Base-by-base conservation (phyloP, 495 filamentous ascomycete genomes). In the Cairneyella variabilis region DNA sequence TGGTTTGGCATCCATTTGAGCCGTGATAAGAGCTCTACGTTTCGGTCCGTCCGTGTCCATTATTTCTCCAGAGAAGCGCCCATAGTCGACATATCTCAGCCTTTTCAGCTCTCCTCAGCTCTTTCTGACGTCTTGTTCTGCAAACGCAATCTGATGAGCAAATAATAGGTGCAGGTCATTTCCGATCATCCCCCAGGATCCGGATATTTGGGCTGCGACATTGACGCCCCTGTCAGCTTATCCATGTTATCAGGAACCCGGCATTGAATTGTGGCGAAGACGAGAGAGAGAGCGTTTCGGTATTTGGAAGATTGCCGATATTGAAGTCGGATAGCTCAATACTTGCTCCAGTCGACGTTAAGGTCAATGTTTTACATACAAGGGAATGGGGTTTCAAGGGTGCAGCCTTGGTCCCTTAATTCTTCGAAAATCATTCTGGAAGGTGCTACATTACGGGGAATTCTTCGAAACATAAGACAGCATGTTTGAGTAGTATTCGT, bases 401-500 rank as follows among this genome's bases (percentile, higher is more conserved):
- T n/a, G n/a, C n/a, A n/a, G n/a, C n/a, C n/a, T n/a, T n/a, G n/a
- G n/a, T n/a, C n/a, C n/a, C n/a, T n/a, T n/a, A n/a, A n/a, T n/a
- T n/a, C n/a, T n/a, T n/a, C n/a, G n/a, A n/a, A n/a, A n/a, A n/a
- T n/a, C n/a, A n/a, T n/a, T n/a, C n/a, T n/a, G n/a, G n/a, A n/a
- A n/a, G n/a, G n/a, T n/a, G n/a, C n/a, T n/a, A n/a, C n/a, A n/a
- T n/a, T n/a, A n/a, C n/a, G n/a, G n/a, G n/a, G n/a, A n/a, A n/a
- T n/a, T n/a, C n/a, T n/a, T n/a, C n/a, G n/a, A n/a, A n/a, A n/a
- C n/a, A n/a, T n/a, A n/a, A 21, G 30, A 16, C 40, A 23, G 26
- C 20, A 50, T 34, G 22, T 50, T 44, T 53, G 37, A 36, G n/a
- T 32, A 32, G 28, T 32, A 32, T 32, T 32, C 28, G 28, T 32